A percentile compares a stretch with the other conserved stretches of the same genome.
Conservation (phyloP, 2,329 filamentous ascomycete species). For the Sphaerulina musiva region DNA sequence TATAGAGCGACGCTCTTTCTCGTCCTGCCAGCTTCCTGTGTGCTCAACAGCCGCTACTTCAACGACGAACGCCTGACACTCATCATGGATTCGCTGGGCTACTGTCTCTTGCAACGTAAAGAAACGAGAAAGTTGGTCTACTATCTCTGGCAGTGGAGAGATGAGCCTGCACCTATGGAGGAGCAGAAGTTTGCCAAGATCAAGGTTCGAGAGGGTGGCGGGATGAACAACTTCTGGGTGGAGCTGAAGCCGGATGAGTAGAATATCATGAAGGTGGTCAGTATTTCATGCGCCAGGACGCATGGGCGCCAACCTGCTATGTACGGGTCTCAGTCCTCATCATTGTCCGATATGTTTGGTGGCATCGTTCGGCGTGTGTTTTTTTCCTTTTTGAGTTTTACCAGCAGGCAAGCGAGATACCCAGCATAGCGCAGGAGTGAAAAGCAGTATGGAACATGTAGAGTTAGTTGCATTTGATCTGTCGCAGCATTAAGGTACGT, state of each 20-base stretch:
- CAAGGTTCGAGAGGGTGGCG: slow-evolving; percentile 66
- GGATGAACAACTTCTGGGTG: slow-evolving; percentile 87
- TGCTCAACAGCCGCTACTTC: slow-evolving; percentile 86
- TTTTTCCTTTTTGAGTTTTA: too few relatives aligned
- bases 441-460: background rate
- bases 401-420: too few relatives aligned
- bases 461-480: background rate
- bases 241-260: slow-evolving; percentile 45
- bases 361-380: too few relatives aligned
- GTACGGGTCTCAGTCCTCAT: too few relatives aligned
- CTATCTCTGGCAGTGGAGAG: slow-evolving; percentile 66
- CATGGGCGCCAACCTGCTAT: too few relatives aligned
- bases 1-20: slow-evolving; percentile 57
- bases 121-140: slow-evolving; percentile 78
- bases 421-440: too few relatives aligned
- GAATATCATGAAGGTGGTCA: too few relatives aligned
- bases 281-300: too few relatives aligned
- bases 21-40: slow-evolving; percentile 80
- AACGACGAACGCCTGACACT: slow-evolving; percentile 60
- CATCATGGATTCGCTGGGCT: slow-evolving; percentile 76
- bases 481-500: background rate
- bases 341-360: too few relatives aligned
- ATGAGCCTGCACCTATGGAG: slow-evolving; percentile 21
- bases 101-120: slow-evolving; percentile 59
- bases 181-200: slow-evolving; percentile 57